These are phyloP conservation scores for Warburgia ugandensis DNA, from an alignment of 164 flowering plant species.

Conservation along the genomic window DNA sequence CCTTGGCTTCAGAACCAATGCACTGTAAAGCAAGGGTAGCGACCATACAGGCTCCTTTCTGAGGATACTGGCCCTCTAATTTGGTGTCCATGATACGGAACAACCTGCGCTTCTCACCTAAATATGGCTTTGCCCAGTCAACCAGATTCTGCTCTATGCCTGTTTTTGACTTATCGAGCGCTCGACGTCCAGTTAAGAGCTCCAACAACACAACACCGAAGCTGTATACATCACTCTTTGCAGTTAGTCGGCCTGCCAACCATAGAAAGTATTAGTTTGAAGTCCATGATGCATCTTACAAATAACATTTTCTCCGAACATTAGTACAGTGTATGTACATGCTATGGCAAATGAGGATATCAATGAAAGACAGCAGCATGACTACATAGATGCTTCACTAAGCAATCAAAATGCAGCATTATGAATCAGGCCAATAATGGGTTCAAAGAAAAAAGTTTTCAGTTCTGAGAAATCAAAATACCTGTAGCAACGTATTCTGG, in stretches of 20 bases:
- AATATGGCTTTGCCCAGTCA: conserved; percentile 50
- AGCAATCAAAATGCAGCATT: no score
- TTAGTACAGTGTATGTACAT: no score
- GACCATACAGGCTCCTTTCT: conserved; percentile 56
- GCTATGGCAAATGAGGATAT: neutral
- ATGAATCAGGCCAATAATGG: neutral
- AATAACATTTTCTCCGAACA: no score
- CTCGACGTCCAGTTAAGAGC: conserved; percentile 51
- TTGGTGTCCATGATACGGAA: conserved; percentile 59
- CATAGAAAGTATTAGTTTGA: neutral
- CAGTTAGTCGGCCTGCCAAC: conserved; percentile 43
- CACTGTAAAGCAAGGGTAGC: conserved; percentile 63
- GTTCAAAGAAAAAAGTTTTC: neutral
- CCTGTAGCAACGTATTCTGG: conserved; percentile 93
- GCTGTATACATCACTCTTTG: conserved; percentile 54
- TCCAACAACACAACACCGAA: conserved; percentile 69
- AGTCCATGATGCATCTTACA: neutral
- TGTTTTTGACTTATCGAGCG: conserved; percentile 36
- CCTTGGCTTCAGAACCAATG: conserved; percentile 43
- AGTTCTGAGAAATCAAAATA: conserved; percentile 3
- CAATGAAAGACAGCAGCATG: neutral
- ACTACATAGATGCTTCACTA: no score
- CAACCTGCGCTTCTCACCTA: conserved; percentile 24
- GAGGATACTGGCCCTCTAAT: conserved; percentile 58
- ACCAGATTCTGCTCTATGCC: conserved; percentile 46